A percentile compares a stretch with the other conserved stretches of the same genome.
phyloP scores from a whole-genome alignment of 2,329 filamentous ascomycete species.

The Alternaria atra region DNA sequence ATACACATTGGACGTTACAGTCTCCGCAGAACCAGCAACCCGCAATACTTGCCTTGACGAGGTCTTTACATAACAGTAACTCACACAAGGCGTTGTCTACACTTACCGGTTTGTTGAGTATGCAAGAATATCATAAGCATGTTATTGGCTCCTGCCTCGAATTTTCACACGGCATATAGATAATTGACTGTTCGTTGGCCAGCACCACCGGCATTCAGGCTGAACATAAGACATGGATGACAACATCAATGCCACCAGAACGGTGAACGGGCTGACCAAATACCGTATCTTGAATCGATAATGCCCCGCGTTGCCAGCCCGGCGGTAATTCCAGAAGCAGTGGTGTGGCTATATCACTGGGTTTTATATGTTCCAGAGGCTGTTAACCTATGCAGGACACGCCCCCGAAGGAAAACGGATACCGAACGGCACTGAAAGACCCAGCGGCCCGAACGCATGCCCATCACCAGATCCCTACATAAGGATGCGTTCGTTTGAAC shows the following conservation, averaged over 20 bases:
- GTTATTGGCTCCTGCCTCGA: neutral
- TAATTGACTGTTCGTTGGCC: conserved; percentile 5
- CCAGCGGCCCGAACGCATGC: conserved; percentile 5
- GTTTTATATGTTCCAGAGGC: neutral
- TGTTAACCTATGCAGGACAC: neutral
- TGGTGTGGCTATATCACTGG: neutral
- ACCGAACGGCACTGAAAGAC: conserved; percentile 2
- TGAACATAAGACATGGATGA: conserved; percentile 21
- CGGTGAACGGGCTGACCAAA: conserved; percentile 1
- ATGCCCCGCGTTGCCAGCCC: conserved; percentile 5
- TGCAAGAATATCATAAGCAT: neutral
- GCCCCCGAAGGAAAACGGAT: neutral
- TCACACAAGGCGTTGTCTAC: neutral
- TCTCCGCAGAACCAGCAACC: neutral
- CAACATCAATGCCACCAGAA: conserved; percentile 4
- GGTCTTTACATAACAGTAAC: neutral
- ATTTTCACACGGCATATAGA: neutral
- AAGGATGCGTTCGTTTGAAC: neutral
- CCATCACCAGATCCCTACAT: neutral
- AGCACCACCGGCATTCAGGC: conserved; percentile 19
- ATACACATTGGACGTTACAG: neutral
- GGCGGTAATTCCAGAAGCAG: conserved; percentile 1
- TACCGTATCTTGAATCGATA: neutral
- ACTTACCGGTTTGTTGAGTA: neutral
- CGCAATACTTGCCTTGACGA: neutral